These are phyloP conservation scores for Elasticomyces elasticus DNA, from an alignment of 495 filamentous ascomycete genomes.

Conservation along the genomic window DNA sequence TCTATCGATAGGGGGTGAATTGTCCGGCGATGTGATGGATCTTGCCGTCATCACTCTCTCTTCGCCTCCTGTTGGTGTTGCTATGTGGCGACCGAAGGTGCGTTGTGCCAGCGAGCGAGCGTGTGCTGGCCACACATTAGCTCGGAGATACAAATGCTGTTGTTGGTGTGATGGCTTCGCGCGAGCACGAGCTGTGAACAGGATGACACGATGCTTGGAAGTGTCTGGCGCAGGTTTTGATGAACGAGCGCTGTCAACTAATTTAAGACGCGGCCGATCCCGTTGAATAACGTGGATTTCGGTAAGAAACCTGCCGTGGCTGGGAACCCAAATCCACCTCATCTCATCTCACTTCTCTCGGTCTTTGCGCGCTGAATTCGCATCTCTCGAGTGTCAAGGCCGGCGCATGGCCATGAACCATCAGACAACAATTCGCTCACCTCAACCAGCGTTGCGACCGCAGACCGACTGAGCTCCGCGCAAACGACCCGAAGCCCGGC, in stretches of 20 bases:
- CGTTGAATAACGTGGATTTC: not conserved
- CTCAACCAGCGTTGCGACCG: not conserved
- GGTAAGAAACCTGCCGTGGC: no score
- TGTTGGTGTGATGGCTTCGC: not conserved
- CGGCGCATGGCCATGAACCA: not conserved
- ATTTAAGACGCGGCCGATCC: no score
- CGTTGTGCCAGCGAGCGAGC: not conserved
- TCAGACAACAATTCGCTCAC: not conserved
- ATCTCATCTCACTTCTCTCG: not conserved
- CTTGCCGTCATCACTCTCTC: conserved; percentile 5
- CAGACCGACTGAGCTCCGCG: not conserved
- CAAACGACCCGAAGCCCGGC: conserved; percentile 5
- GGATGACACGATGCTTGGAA: not conserved
- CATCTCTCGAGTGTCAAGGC: not conserved
- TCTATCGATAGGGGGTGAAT: conserved; percentile 7
- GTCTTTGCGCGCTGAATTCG: not conserved
- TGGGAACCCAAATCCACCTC: not conserved
- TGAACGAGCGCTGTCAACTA: no score
- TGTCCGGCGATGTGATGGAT: conserved; percentile 4
- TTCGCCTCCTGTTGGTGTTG: conserved; percentile 9
- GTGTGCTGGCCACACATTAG: not conserved
- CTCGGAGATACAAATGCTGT: no score
- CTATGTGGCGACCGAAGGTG: not conserved
- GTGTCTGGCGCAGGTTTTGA: no score
- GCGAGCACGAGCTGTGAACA: not conserved